phyloP scores from a whole-genome alignment of 495 filamentous ascomycete species.

The Apiosordaria backusii region DNA sequence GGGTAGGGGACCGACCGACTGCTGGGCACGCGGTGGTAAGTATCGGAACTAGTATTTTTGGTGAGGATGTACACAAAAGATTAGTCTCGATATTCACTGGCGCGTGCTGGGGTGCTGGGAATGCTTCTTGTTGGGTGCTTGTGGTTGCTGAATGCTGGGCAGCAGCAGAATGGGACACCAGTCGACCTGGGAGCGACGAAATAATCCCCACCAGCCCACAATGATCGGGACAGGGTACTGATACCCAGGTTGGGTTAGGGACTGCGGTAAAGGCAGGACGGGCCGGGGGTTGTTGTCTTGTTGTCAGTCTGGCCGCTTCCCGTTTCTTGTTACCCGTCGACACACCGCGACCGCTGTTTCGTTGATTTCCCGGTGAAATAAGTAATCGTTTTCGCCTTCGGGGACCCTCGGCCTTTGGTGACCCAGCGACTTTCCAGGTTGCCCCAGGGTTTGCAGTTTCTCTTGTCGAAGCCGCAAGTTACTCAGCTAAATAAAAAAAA shows the following conservation, averaged over 20 bases:
- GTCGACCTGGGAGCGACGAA: neutral
- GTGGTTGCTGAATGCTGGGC: neutral
- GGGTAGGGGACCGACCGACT: no score
- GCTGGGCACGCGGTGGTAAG: no score
- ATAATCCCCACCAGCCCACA: neutral
- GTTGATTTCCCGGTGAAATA: neutral
- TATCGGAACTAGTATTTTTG: no score
- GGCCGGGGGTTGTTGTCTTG: neutral
- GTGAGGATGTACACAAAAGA: no score
- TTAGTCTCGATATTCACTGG: no score
- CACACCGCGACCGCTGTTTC: neutral
- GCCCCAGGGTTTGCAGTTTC: neutral
- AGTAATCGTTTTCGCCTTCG: constrained; percentile 4
- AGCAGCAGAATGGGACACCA: neutral
- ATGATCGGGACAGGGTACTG: neutral
- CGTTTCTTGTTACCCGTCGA: neutral
- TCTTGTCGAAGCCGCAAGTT: neutral
- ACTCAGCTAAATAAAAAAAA: constrained; percentile 6
- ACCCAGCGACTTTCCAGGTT: neutral
- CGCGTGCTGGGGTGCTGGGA: neutral
- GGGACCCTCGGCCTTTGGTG: neutral
- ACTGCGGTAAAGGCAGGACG: no score
- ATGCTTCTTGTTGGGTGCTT: neutral
- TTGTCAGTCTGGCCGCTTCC: neutral
- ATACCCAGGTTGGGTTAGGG: neutral